Evolutionary conservation across 2,329 filamentous ascomycete species (phyloP), one percentile per base, ranked within the genome.

Genomic region (Microsporum ferrugineum): DNA sequence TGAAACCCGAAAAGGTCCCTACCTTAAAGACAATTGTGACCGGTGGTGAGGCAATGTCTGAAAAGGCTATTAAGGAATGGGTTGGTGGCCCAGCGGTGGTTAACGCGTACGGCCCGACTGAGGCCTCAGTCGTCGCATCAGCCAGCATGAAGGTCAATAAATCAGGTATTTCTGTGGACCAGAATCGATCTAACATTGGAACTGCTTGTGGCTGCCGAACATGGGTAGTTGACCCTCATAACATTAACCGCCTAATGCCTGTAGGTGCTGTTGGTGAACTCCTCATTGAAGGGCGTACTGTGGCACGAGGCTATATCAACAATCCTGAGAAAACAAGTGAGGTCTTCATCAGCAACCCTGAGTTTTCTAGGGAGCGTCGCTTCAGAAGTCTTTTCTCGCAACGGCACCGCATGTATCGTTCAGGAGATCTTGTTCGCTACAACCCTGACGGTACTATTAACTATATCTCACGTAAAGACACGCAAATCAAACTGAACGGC

Each of bases 401-500:
- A n/a, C 62, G 63, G 7, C 57, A 60, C 7, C 64, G 66, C 12
- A 61, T 66, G 51, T 70, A 70, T 43, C 66, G 64, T 39, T 67
- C 67, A 4, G 68, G 68, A 2, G 68, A 70, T 61, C 61, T 70
- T 5, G 64, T 67, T 23, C 38, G 64, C 29, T 68, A 67, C 34
- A 65, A 68, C 43, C 51, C 62, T 3, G 62, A 68, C 58, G 66
- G 66, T 3, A 62, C 62, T 3, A 63, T 65, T 38, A 60, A 60
- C 14, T 69, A 64, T 58, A 63, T 69, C 4, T 68, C 67, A 2
- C 62, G 70, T 27, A 71, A 68, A 51, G 70, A 72, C 53, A 63
- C 61, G 2, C 91, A 96, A 71, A 85, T 95, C 64, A 96, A 96
- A 71, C 68, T 45, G 55, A 60, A 64, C 17, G 70, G 70, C 3